Conservation (phyloP, 2,329 filamentous ascomycete genomes). For the Aspergillus fumigatus region DNA sequence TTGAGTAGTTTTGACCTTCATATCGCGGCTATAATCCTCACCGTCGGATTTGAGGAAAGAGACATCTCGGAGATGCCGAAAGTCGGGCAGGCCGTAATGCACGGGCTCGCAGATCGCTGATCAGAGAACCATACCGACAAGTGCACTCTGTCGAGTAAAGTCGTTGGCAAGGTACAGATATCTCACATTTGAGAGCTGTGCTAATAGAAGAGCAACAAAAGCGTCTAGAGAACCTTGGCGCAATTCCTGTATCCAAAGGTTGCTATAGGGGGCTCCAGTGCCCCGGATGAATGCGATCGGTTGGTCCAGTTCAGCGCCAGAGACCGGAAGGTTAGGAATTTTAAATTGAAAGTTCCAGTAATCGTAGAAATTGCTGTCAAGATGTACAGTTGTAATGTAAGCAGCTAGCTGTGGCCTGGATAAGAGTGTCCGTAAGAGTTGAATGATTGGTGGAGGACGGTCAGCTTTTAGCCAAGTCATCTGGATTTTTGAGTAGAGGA, state of each 20-base stretch:
- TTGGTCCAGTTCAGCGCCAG: constrained; percentile 2
- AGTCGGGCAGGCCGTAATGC: constrained; percentile 3
- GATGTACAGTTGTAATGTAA: constrained; percentile 9
- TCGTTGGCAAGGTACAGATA: constrained; percentile 8
- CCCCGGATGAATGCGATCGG: constrained; percentile 3
- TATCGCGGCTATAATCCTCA: neutral
- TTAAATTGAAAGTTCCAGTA: neutral
- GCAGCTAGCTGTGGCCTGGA: constrained; percentile 13
- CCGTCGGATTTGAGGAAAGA: neutral
- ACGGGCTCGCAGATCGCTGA: constrained; percentile 6
- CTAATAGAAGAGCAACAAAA: constrained; percentile 15
- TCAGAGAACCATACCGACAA: constrained; percentile 12
- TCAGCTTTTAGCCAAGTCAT: neutral
- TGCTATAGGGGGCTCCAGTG: constrained; percentile 4
- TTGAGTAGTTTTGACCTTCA: constrained; percentile 8
- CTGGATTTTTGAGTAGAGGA: neutral
- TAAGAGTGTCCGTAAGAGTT: constrained; percentile 13
- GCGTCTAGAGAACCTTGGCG: constrained; percentile 14
- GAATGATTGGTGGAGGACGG: constrained; percentile 9
- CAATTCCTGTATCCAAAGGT: constrained; percentile 14
- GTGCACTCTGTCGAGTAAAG: constrained; percentile 6
- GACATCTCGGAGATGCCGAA: constrained; percentile 4
- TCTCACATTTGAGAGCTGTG: constrained; percentile 13
- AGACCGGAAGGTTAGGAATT: constrained; percentile 2
- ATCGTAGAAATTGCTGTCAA: constrained; percentile 1